Conservation (phyloP, 164 flowering plant genomes). For the Berberis thunbergii region DNA sequence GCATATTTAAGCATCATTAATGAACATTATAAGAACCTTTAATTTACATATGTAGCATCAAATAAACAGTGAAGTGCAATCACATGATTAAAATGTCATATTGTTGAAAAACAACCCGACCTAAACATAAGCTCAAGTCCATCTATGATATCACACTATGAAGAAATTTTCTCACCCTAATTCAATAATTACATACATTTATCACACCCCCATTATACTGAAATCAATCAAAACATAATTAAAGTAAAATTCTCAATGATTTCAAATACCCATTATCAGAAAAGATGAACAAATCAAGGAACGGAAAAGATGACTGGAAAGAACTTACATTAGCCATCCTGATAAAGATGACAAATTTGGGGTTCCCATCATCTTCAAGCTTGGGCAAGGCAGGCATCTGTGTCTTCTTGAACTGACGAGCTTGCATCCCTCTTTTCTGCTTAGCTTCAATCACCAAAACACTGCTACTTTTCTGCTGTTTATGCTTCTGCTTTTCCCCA, state of each 20-base stretch:
- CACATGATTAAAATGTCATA: too few species aligned
- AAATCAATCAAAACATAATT: too few species aligned
- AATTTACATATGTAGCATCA: too few species aligned
- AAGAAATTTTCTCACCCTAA: too few species aligned
- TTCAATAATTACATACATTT: too few species aligned
- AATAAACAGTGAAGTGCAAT: too few species aligned
- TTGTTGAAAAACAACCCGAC: too few species aligned
- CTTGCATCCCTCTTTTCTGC: conserved; percentile 63
- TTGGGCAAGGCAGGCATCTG: conserved; percentile 64
- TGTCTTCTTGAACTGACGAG: conserved; percentile 50
- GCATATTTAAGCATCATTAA: too few species aligned
- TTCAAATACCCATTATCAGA: background rate
- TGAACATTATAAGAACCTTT: too few species aligned
- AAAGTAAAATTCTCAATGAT: background rate
- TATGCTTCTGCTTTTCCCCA: conserved; percentile 11
- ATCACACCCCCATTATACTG: too few species aligned
- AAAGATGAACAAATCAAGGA: background rate
- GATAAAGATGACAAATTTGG: conserved; percentile 79
- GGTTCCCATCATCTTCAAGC: conserved; percentile 91
- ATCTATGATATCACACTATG: too few species aligned
- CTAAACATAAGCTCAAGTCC: too few species aligned
- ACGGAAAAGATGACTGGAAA: background rate
- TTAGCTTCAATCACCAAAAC: conserved; percentile 63
- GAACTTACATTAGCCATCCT: conserved; percentile 70
- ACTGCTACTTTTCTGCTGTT: background rate